Base-by-base conservation (phyloP, 1,139 yeast genomes). In the Hyphopichia buzzinii region DNA sequence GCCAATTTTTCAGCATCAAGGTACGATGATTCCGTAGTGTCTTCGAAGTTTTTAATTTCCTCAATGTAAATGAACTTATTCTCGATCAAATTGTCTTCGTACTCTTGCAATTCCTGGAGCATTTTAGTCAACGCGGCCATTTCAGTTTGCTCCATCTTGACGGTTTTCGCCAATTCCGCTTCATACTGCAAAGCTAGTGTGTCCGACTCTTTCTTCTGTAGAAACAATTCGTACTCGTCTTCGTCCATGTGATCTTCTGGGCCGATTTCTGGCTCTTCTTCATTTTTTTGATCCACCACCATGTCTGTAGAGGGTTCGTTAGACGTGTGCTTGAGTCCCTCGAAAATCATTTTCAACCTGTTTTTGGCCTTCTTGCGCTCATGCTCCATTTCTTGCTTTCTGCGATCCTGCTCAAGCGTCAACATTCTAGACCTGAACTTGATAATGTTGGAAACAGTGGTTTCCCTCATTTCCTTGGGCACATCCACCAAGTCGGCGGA, bases 371-470 rank as follows among this genome's bases (percentile, higher is more conserved):
- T 71, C 31, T 59, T 63, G 36, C 79, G 64, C 47, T 82, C 90
- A 25, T 61, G 65, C 29, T 72, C 63, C 10, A 69, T 55, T 46
- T 79, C 82, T 39, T 67, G 66, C 35, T 70, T 72, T 30, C 83
- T 66, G 37, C 77, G 77, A 33, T 72, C 73, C 42, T 72, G 70
- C 44, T 84, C 90, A 24, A 77, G 62, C 26, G 71, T 72, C 37
- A 81, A 55, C 23, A 82, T 85, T 36, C 72, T 73, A 8, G 84
- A 68, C 48, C 92, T 62, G 52, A 84, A 84, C 43, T 73, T 76
- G 34, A 80, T 65, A 38, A 84, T 77, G 43, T 80, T 84, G 40
- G 72, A 71, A 30, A 73, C 74, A 25, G 83, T 74, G 25, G 65
- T 68, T n/a, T 79, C 82, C 32, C 78, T 60, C 62, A 78, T 65